A percentile compares a stretch with the other conserved stretches of the same genome.
Conservation (phyloP, 495 filamentous ascomycete genomes). For the Cenococcum geophilum region DNA sequence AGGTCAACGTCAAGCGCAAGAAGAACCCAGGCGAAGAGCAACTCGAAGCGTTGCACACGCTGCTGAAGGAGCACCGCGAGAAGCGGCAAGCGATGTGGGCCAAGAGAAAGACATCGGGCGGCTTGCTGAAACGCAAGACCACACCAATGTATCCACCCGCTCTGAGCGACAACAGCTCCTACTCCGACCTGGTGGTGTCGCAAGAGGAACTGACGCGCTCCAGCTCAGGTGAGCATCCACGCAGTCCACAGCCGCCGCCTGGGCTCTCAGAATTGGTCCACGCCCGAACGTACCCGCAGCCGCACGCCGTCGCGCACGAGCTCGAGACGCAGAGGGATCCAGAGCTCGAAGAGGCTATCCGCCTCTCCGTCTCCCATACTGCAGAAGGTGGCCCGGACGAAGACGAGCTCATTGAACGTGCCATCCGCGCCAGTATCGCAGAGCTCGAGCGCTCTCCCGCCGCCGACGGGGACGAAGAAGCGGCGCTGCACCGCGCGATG, state of each 20-base stretch:
- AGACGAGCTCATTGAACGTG: slow-evolving; percentile 60
- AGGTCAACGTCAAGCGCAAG: slow-evolving; percentile 51
- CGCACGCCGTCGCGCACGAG: neutral
- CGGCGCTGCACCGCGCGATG: slow-evolving; percentile 34
- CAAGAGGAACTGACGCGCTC: neutral
- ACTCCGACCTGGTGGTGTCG: slow-evolving; percentile 12
- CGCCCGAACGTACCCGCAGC: slow-evolving; percentile 8
- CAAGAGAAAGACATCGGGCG: slow-evolving; percentile 9
- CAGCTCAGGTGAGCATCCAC: neutral
- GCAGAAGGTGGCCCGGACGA: slow-evolving; percentile 61
- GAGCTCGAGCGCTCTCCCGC: slow-evolving; percentile 47
- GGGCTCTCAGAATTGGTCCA: neutral
- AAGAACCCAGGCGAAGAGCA: slow-evolving; percentile 47
- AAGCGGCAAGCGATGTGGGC: slow-evolving; percentile 30
- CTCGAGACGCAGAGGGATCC: neutral
- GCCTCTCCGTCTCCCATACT: slow-evolving; percentile 58
- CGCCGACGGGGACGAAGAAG: slow-evolving; percentile 32
- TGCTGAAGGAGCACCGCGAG: slow-evolving; percentile 35
- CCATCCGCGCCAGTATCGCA: slow-evolving; percentile 59
- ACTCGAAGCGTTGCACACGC: slow-evolving; percentile 25
- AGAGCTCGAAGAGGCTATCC: slow-evolving; percentile 60
- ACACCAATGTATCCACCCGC: slow-evolving; percentile 14
- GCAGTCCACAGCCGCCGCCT: neutral
- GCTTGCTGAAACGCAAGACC: slow-evolving; percentile 11
- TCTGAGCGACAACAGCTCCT: slow-evolving; percentile 11